Percentiles rank a stretch among this genome's conserved stretches.
These are phyloP conservation scores for Clavispora vitiphila DNA, from an alignment of 805 yeast genomes.

Conservation along the genomic window DNA sequence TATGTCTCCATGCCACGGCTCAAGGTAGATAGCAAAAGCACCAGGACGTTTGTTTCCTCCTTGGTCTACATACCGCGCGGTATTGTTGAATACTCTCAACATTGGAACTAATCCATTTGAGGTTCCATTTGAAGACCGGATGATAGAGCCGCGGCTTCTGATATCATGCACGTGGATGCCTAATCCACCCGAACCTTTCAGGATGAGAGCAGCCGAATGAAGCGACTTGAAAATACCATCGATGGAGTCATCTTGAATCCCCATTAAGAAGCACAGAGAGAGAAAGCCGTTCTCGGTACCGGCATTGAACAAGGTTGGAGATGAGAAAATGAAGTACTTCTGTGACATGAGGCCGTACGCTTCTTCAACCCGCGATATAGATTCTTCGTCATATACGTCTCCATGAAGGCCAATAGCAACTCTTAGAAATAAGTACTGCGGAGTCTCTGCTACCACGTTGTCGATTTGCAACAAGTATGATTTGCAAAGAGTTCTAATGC, in stretches of 20 bases:
- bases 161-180: conserved; percentile 88
- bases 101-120: conserved; percentile 94
- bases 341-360: conserved; percentile 85
- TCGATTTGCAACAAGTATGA: conserved; percentile 66
- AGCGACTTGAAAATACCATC: conserved; percentile 92
- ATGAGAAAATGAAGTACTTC: conserved; percentile 87
- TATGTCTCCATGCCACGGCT: conserved; percentile 96
- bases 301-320: conserved; percentile 91
- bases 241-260: conserved; percentile 91
- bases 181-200: conserved; percentile 94
- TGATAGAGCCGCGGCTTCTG: conserved; percentile 79
- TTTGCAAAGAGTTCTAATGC: conserved; percentile 86
- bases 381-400: conserved; percentile 43
- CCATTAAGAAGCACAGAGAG: conserved; percentile 88
- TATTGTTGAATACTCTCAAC: conserved; percentile 90
- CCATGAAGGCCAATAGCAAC: conserved; percentile 91
- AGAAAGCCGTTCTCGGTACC: conserved; percentile 82
- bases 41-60: conserved; percentile 99
- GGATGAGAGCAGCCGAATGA: conserved; percentile 82
- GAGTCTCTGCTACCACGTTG: conserved; percentile 70
- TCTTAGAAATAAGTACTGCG: conserved; percentile 86
- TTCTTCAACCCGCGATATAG: conserved; percentile 47
- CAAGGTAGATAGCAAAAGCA: conserved; percentile 89
- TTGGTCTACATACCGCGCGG: conserved; percentile 96
- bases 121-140: conserved; percentile 88